Percentiles rank a stretch among this genome's conserved stretches.
Conservation (phyloP, 2,329 filamentous ascomycete species). For the Exophiala oligosperma region DNA sequence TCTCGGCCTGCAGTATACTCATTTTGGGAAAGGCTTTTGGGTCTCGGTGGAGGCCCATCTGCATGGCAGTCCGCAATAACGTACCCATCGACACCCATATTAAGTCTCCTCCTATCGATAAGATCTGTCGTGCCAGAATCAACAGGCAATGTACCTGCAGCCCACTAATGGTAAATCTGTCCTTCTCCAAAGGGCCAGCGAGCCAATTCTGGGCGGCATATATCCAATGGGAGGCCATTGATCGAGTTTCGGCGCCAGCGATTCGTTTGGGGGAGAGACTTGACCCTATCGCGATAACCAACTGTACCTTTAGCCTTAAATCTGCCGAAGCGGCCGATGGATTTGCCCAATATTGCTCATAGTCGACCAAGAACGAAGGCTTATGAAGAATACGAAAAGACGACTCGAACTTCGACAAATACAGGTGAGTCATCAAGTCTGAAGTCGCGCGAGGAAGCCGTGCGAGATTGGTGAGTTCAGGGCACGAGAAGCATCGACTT, state of each 20-base stretch:
- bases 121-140: conserved; percentile 36
- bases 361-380: neutral
- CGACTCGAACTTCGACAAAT: neutral
- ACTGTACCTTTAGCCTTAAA: conserved; percentile 34
- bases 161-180: conserved; percentile 32
- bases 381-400: neutral
- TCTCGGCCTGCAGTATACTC: conserved; percentile 24
- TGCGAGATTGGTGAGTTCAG: neutral
- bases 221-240: conserved; percentile 28
- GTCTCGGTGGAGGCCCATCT: conserved; percentile 37
- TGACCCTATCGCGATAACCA: conserved; percentile 38
- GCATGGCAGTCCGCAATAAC: conserved; percentile 31
- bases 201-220: conserved; percentile 40
- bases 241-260: neutral
- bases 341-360: neutral
- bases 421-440: neutral
- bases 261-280: conserved; percentile 1
- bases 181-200: conserved; percentile 36
- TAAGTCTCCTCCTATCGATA: conserved; percentile 35
- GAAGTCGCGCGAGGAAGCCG: neutral
- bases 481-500: neutral
- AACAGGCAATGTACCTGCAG: conserved; percentile 38
- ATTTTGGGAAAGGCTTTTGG: conserved; percentile 28
- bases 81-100: conserved; percentile 37
- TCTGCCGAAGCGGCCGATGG: neutral